Percentiles rank a stretch among this genome's conserved stretches.
Conservation (phyloP, 108 stramenopile species). For the Stephanodiscus triporus region DNA sequence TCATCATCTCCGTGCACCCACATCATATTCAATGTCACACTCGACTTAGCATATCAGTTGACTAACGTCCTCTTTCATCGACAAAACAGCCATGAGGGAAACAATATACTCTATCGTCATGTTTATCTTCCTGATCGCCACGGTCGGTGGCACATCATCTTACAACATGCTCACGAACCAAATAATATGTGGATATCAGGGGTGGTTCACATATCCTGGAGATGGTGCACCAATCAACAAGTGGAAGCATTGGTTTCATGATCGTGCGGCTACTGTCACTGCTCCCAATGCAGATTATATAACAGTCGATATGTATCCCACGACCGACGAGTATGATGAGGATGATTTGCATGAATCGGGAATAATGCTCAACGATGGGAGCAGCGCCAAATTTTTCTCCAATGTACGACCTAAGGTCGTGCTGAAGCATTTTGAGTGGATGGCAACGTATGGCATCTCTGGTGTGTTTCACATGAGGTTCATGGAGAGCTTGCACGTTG, state of each 20-base stretch:
- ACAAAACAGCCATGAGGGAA: no score
- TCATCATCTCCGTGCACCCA: no score
- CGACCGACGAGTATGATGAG: constrained; percentile 44
- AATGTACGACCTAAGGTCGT: constrained; percentile 36
- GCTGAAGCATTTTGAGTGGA: constrained; percentile 50
- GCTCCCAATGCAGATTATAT: no score
- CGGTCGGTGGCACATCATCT: no score
- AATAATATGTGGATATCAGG: constrained; percentile 52
- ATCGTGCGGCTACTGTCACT: no score
- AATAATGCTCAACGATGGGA: constrained; percentile 33
- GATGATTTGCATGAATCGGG: constrained; percentile 40
- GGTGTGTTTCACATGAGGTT: constrained; percentile 54
- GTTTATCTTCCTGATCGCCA: no score
- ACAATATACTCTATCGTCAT: no score
- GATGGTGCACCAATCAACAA: constrained; percentile 38
- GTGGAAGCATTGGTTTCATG: constrained; percentile 50
- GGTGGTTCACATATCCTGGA: constrained; percentile 48
- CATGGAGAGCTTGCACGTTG: constrained; percentile 18
- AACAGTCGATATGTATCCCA: constrained; percentile 44
- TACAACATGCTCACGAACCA: constrained; percentile 8
- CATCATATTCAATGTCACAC: no score
- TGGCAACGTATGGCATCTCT: constrained; percentile 48
- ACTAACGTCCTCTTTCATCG: no score
- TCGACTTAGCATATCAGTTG: no score
- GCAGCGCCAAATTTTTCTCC: constrained; percentile 34